Evolutionary conservation across 2,329 filamentous ascomycete genomes (phyloP), one percentile per base, ranked within the genome.

Genomic region (Penicillium sp.): DNA sequence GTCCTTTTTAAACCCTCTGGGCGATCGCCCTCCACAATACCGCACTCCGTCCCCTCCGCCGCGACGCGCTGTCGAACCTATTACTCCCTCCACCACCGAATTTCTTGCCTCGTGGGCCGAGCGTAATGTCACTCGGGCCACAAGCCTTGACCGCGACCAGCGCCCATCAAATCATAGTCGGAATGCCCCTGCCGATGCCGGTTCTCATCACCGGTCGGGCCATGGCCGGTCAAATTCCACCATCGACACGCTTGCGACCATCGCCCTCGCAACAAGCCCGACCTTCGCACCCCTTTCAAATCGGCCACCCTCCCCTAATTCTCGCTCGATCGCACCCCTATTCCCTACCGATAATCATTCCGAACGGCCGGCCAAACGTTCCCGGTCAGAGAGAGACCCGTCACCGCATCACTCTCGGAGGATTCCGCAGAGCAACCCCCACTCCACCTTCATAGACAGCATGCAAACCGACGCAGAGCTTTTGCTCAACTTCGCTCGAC

Each of bases 291-390:
- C 72, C 48, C 64, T 73, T 26, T 59, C 70, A 35, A 71, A 72
- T 57, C 67, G 69, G 45, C 68, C 67, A 37, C 66, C 72, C 19
- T 70, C 67, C 50, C 69, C 68, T 45, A 57, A 66, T 43, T 66
- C 62, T 45, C 59, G 55, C 43, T 62, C 63, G 19, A 55, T 66
- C 43, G 59, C 67, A 48, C 61, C 71, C 44, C 58, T 71, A 53
- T 73, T 70, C 44, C 70, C 65, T 43, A 50, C 69, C 50, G 67
- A 74, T 49, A 57, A 65, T 48, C 66, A 71, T 35, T 64, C 68
- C 45, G 72, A 85, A 64, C 78, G 83, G 47, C 84, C 85, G 4
- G 72, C 83, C 21, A 88, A 88, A 71, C 81, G 86, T 43, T 80
- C 83, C 49, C 81, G 85, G 61, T 87, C 85, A 44, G 85, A 87